Evolutionary conservation across 208 protist species (phyloP), one percentile per base, ranked within the genome.

Genomic region (Wallacemonas sp.): DNA sequence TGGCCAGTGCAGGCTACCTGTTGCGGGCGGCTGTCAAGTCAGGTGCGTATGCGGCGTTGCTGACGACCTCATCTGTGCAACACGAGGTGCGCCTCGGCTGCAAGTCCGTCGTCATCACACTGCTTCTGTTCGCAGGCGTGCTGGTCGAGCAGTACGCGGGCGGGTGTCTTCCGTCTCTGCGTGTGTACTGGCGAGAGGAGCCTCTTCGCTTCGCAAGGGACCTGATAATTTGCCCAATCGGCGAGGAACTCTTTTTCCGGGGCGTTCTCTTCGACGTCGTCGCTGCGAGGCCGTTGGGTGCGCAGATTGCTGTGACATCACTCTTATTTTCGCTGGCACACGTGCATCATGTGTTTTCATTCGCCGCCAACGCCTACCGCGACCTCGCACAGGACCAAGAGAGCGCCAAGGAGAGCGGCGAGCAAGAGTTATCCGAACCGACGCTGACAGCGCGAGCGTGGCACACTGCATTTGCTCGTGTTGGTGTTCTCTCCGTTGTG

Each of bases 201-300:
- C 42, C 18, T 0, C 23, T 80, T 22, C 36, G 50, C 25, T 81
- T 82, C 50, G 10, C 72, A 16, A 61, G 88, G 8, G 75, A 86
- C 55, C 45, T 85, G 36, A 20, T 94, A 3, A 32, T 94, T 2
- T 85, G 80, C 36, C 88, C 88, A 7, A 55, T 90, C 20, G 84
- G 83, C 1, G 86, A 95, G 55, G 86, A 95, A 61, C 23, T 90
- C 0, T 90, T 95, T 46, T 95, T 87, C 64, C 77, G 89, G 10
- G 89, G 76, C 11, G 66, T 91, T 8, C 74, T 92, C 22, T 76
- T 92, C 23, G 32, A 82, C 0, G 32, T 91, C 2, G 42, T 95
- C 26, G 41, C 64, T 2, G 18, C n/a, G 1, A 74, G 79, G 11
- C 67, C 70, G 20, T 29, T 39, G n/a, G 25, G 16, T 20, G 48